phyloP scores from a whole-genome alignment of 768 basidiomycete species.

The Tubosaeta sp. region DNA sequence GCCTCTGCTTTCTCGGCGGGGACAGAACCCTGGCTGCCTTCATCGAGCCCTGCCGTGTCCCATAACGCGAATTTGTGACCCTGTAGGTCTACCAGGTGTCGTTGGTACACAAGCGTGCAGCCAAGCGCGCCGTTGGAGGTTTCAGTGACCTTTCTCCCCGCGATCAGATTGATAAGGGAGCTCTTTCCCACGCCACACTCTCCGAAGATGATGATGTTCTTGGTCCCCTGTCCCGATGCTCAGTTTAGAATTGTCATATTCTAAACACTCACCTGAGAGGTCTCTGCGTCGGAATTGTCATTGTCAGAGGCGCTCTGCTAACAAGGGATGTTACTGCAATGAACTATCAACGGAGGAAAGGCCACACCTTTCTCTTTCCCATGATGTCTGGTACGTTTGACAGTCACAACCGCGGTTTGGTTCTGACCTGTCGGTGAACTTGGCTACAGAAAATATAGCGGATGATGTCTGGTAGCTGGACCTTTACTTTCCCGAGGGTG shows the following conservation, averaged over 20 bases:
- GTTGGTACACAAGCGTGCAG: conserved; percentile 32
- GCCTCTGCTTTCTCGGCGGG: conserved; percentile 29
- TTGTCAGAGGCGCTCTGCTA: conserved; percentile 8
- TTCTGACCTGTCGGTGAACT: background rate
- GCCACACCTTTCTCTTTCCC: conserved; percentile 14
- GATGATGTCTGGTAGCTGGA: conserved; percentile 5
- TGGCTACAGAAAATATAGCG: background rate
- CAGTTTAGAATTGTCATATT: background rate
- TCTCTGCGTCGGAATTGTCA: background rate
- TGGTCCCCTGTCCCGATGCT: conserved; percentile 13
- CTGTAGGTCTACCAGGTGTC: conserved; percentile 21
- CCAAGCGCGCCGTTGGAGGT: conserved; percentile 32
- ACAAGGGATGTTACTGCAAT: conserved; percentile 9
- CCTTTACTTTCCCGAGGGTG: background rate
- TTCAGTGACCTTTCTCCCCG: conserved; percentile 19
- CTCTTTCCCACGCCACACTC: conserved; percentile 42
- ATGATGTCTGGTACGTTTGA: background rate
- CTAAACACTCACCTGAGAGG: conserved; percentile 8
- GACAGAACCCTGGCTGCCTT: conserved; percentile 24
- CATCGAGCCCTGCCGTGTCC: conserved; percentile 35
- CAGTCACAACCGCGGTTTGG: conserved; percentile 2
- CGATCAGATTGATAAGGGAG: conserved; percentile 42
- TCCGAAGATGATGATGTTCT: conserved; percentile 41
- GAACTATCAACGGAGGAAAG: background rate
- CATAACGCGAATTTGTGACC: conserved; percentile 23